These are phyloP conservation scores for Bipolaris cookei DNA, from an alignment of 2,329 filamentous ascomycete genomes.

Conservation along the genomic window DNA sequence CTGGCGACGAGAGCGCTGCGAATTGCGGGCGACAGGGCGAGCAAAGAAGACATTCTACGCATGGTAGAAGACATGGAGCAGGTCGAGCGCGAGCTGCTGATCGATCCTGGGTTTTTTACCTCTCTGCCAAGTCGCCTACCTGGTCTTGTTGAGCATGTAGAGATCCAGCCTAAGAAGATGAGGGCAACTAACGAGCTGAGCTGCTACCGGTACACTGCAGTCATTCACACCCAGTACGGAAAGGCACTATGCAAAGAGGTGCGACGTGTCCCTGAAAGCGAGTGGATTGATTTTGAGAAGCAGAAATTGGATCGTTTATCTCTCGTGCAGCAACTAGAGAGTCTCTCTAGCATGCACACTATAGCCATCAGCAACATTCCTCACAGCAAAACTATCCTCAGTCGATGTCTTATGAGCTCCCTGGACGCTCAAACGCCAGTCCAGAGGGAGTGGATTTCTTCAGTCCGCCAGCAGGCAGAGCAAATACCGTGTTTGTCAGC, in stretches of 20 bases:
- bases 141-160: constrained; percentile 6
- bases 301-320: neutral
- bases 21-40: neutral
- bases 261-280: too few species aligned
- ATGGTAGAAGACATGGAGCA: constrained; percentile 10
- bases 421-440: too few species aligned
- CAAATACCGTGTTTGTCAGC: neutral
- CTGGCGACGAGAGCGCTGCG: too few species aligned
- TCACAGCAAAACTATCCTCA: neutral
- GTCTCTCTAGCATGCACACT: neutral
- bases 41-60: neutral
- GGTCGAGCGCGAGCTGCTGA: constrained; percentile 6
- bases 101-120: constrained; percentile 17
- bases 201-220: constrained; percentile 16
- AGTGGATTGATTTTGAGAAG: neutral
- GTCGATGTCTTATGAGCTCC: neutral
- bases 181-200: constrained; percentile 18
- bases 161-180: constrained; percentile 20
- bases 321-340: neutral
- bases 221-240: too few species aligned
- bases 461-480: neutral
- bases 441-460: neutral
- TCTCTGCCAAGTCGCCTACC: constrained; percentile 1
- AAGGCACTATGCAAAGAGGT: too few species aligned
- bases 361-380: constrained; percentile 6